phyloP scores from a whole-genome alignment of 164 flowering plant genomes.

The Sextonia rubra region DNA sequence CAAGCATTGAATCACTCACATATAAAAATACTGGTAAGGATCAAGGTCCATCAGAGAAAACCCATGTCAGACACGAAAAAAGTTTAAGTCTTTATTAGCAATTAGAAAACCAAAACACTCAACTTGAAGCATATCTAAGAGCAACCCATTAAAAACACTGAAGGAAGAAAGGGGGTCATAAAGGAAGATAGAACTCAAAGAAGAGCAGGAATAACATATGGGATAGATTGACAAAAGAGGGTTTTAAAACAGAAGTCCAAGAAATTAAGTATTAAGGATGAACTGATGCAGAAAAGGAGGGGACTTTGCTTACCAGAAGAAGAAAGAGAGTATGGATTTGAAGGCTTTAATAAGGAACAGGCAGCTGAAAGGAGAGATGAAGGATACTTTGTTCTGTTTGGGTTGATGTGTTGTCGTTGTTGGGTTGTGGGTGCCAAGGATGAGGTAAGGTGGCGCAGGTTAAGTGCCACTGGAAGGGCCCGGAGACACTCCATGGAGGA shows the following conservation, averaged over 20 bases:
- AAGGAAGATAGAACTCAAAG: background rate
- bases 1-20: background rate
- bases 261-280: background rate
- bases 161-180: background rate
- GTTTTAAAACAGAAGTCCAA: background rate
- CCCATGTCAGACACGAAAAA: no score
- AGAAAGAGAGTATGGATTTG: conserved; percentile 7
- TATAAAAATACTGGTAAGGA: background rate
- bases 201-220: background rate
- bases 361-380: conserved; percentile 2
- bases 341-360: conserved; percentile 1
- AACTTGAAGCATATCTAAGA: background rate
- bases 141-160: background rate
- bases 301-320: conserved; percentile 8
- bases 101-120: background rate
- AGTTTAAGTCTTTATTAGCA: no score
- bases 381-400: background rate
- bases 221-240: background rate
- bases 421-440: conserved; percentile 2
- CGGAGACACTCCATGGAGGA: conserved; percentile 19
- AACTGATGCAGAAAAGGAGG: background rate
- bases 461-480: conserved; percentile 6
- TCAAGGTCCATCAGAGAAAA: background rate
- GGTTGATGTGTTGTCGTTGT: background rate
- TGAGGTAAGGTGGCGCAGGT: conserved; percentile 7